phyloP scores from a whole-genome alignment of 768 basidiomycete species.

The Panellus pusillus region DNA sequence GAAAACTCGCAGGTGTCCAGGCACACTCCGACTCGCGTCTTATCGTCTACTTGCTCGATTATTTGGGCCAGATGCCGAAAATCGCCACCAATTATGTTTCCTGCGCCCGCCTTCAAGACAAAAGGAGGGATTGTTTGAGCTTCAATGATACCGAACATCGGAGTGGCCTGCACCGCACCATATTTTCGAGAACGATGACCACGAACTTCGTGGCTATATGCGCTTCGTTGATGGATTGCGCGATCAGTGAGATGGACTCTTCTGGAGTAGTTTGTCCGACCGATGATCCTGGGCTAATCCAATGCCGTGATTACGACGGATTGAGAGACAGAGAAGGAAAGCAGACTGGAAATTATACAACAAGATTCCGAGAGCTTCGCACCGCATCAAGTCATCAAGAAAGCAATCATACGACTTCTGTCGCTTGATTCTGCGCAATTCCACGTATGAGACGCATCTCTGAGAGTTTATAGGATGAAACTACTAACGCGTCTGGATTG shows the following conservation, averaged over 20 bases:
- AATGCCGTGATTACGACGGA: background rate
- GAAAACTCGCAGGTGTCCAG: constrained; percentile 72
- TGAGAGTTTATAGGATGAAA: background rate
- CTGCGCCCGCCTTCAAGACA: constrained; percentile 69
- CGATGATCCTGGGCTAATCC: constrained; percentile 75
- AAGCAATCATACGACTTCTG: constrained; percentile 78
- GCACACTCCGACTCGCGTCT: constrained; percentile 76
- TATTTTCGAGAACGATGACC: constrained; percentile 76
- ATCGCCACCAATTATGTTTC: constrained; percentile 73
- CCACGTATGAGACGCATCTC: background rate
- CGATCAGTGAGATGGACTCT: constrained; percentile 63
- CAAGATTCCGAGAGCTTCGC: constrained; percentile 70
- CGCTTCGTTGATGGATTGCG: constrained; percentile 71
- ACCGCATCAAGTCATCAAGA: constrained; percentile 76
- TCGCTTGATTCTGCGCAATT: constrained; percentile 51
- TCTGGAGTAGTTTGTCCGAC: constrained; percentile 65
- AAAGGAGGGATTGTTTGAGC: no score
- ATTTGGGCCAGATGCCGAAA: constrained; percentile 70
- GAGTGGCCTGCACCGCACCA: constrained; percentile 45
- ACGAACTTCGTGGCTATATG: constrained; percentile 60
- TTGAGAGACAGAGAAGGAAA: constrained; percentile 13
- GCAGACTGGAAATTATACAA: constrained; percentile 86
- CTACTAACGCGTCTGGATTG: constrained; percentile 68
- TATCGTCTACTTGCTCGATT: constrained; percentile 70
- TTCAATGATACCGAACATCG: no score